Evolutionary conservation across 2,329 filamentous ascomycete genomes (phyloP).

Genomic region (Cytospora paraplurivora): DNA sequence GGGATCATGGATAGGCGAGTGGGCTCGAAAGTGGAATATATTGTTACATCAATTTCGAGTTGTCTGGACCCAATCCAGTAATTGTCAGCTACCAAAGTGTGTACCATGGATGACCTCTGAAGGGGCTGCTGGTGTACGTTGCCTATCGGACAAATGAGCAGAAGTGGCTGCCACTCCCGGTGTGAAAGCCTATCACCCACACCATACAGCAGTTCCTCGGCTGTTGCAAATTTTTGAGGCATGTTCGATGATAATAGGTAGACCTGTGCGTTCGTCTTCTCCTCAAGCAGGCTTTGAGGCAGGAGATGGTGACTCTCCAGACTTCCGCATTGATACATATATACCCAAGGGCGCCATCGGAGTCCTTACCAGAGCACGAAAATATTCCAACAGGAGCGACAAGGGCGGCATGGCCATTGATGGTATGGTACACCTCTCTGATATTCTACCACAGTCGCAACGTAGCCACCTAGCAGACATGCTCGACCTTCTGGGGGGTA

Average conservation of each 20-base stretch:
- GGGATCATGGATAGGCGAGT: too few relatives aligned
- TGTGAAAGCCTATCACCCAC: too few relatives aligned
- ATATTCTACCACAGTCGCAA: not conserved
- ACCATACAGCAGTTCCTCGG: not conserved
- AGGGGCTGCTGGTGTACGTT: too few relatives aligned
- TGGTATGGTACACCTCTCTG: not conserved
- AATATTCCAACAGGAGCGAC: not conserved
- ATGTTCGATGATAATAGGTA: not conserved
- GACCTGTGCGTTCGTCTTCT: not conserved
- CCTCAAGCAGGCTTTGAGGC: too few relatives aligned
- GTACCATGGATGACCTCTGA: too few relatives aligned
- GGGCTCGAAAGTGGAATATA: too few relatives aligned
- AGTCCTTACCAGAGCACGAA: not conserved
- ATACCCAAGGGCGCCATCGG: not conserved
- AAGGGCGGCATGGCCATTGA: not conserved
- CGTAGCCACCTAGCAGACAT: slow-evolving; percentile 62
- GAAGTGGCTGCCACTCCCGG: too few relatives aligned
- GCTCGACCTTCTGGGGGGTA: slow-evolving; percentile 64
- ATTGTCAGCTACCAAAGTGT: too few relatives aligned
- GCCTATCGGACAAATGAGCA: too few relatives aligned
- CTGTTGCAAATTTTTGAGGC: not conserved
- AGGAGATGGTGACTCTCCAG: not conserved
- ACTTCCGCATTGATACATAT: not conserved
- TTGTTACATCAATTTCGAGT: too few relatives aligned
- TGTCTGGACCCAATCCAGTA: too few relatives aligned